Evolutionary conservation across 2,329 filamentous ascomycete species (phyloP), one percentile per base, ranked within the genome.

Genomic region (Pseudocercospora musae): DNA sequence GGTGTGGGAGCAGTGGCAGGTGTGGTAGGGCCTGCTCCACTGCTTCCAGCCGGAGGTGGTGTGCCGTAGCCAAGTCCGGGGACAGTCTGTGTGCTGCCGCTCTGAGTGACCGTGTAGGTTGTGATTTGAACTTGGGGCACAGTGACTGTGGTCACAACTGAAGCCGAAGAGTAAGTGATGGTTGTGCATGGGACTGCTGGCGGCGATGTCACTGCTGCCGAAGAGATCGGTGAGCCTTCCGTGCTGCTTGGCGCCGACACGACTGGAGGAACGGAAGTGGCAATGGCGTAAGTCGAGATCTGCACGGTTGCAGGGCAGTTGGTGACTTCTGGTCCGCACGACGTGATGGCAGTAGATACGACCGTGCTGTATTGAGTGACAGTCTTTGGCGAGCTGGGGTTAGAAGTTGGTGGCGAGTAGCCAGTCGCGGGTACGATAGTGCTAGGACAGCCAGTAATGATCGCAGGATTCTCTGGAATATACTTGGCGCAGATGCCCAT

Each of bases 401-500:
- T 58, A 27, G 63, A 57, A 27, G 58, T 62, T 37, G 60, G 59
- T 60, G 65, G 53, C 20, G 57, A 63, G 52, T 64, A 65, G 20
- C 53, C 59, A 37, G 78, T 77, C 27, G 74, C 73, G n/a, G 83
- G 75, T 6, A 79, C 81, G 77, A 88, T 84, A 59, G 82, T 83
- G 0, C 77, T 75, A 23, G 89, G 86, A 69, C 91, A 87, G 66
- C 85, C 87, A 55, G 90, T 96, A 73, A 91, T 85, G 72, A 98
- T 90, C 67, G 84, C 90, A n/a, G 93, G 92, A 85, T 97, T 96
- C 74, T 84, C 71, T 15, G 84, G 81, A 37, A 91, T 84, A 78
- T 89, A 88, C 58, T 84, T 79, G 62, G 90, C 92, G 81, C 94
- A 98, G 79, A 98, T 91, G 76, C 93, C 93, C 78, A 93, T 89